A percentile compares a stretch with the other conserved stretches of the same genome.
phyloP scores from a whole-genome alignment of 257 asterid genomes.

The Vinca minor region DNA sequence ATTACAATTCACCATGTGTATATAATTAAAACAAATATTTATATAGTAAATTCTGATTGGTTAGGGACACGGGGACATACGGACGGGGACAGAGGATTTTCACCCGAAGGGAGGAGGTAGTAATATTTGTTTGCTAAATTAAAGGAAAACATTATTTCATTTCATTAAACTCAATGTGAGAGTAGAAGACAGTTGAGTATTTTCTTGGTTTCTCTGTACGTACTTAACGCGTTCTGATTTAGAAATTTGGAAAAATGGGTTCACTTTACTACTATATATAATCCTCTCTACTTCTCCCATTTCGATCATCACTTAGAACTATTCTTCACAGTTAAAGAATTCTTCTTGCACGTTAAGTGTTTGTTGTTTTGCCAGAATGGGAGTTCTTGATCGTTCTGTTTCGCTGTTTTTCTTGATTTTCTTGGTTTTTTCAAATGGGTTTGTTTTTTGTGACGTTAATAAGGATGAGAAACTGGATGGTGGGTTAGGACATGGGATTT shows the following conservation, averaged over 20 bases:
- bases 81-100: too few relatives aligned
- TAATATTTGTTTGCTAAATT: constrained; percentile 5
- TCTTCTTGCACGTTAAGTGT: constrained; percentile 27
- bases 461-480: constrained; percentile 30
- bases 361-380: constrained; percentile 1
- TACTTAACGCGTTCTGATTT: constrained; percentile 12
- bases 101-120: constrained; percentile 21
- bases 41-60: too few relatives aligned
- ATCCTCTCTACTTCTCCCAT: not conserved
- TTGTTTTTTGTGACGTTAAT: constrained; percentile 27
- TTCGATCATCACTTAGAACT: not conserved
- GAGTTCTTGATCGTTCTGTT: constrained; percentile 11
- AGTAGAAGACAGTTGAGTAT: constrained; percentile 15
- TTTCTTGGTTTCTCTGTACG: not conserved
- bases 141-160: constrained; percentile 5
- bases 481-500: not conserved
- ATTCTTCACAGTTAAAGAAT: not conserved
- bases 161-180: not conserved
- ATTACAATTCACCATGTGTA: too few relatives aligned
- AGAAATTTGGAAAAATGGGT: not conserved
- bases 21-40: too few relatives aligned
- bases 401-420: constrained; percentile 8
- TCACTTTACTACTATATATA: constrained; percentile 22
- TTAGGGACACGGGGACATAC: too few relatives aligned
- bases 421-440: constrained; percentile 26